Percentiles rank a stretch among this genome's conserved stretches.
These are phyloP conservation scores for Thalassiosira exigua DNA, from an alignment of 352 stramenopile species.

Conservation along the genomic window DNA sequence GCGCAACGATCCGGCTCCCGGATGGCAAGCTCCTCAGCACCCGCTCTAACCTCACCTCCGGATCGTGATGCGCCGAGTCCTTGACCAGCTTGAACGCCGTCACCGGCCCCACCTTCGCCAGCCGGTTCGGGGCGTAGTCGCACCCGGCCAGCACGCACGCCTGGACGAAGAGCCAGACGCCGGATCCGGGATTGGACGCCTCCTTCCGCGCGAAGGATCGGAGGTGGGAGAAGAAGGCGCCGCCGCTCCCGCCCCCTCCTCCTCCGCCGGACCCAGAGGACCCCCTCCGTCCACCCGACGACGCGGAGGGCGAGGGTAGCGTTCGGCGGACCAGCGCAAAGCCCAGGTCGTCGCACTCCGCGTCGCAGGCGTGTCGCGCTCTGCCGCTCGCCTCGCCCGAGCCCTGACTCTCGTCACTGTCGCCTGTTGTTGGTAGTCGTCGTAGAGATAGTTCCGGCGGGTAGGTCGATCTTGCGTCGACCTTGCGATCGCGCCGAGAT, in stretches of 20 bases:
- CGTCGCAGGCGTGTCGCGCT: conserved; percentile 21
- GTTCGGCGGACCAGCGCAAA: conserved; percentile 43
- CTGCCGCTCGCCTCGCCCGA: too few species aligned
- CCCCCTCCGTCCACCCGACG: background rate
- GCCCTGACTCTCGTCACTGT: background rate
- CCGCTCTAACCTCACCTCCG: conserved; percentile 63
- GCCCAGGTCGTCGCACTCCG: conserved; percentile 48
- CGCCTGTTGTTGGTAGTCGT: background rate
- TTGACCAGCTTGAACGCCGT: conserved; percentile 79
- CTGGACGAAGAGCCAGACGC: conserved; percentile 84
- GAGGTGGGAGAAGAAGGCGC: conserved; percentile 61
- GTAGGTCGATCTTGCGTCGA: too few species aligned
- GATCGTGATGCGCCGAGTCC: conserved; percentile 63
- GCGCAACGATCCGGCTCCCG: conserved; percentile 19
- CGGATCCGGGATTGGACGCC: conserved; percentile 53
- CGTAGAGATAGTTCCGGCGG: conserved; percentile 18
- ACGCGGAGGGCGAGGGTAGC: conserved; percentile 23
- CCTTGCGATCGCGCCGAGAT: too few species aligned
- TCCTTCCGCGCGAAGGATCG: conserved; percentile 62
- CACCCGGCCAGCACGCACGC: conserved; percentile 83
- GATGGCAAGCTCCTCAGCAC: conserved; percentile 56
- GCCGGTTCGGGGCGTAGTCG: conserved; percentile 81
- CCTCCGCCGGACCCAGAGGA: background rate
- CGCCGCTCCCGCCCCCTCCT: conserved; percentile 6
- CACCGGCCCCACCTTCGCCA: conserved; percentile 75